These are phyloP conservation scores for Microbotryum saponariae DNA, from an alignment of 1,284 basidiomycete genomes.

Conservation along the genomic window DNA sequence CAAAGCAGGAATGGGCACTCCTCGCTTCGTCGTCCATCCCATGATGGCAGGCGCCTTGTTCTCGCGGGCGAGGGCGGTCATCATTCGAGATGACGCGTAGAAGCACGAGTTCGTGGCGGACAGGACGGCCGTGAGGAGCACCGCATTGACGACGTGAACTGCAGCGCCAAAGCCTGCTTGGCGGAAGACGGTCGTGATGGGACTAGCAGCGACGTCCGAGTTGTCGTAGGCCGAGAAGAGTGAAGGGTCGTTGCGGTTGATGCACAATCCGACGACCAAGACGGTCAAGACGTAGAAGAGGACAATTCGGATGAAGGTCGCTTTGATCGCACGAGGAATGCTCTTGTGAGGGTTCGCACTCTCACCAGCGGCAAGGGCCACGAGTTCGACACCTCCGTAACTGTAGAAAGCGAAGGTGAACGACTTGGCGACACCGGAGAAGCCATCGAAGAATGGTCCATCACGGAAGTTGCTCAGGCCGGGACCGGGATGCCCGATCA, in stretches of 20 bases:
- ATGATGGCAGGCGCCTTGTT: slow-evolving; percentile 10
- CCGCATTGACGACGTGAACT: slow-evolving; percentile 19
- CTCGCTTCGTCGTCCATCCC: slow-evolving; percentile 10
- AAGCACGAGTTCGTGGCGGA: slow-evolving; percentile 24
- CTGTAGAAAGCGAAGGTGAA: slow-evolving; percentile 50
- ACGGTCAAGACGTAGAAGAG: slow-evolving; percentile 45
- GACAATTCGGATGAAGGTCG: slow-evolving; percentile 44
- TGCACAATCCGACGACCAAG: slow-evolving; percentile 18
- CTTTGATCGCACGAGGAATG: slow-evolving; percentile 46
- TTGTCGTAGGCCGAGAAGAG: slow-evolving; percentile 17
- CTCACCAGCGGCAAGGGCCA: slow-evolving; percentile 61
- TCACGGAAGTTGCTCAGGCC: slow-evolving; percentile 51
- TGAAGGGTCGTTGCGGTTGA: slow-evolving; percentile 15
- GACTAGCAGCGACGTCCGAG: slow-evolving; percentile 11
- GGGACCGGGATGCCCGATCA: slow-evolving; percentile 52
- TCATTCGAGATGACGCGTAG: slow-evolving; percentile 18
- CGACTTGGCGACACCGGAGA: slow-evolving; percentile 50
- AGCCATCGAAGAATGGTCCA: slow-evolving; percentile 52
- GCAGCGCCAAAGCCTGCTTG: slow-evolving; percentile 19
- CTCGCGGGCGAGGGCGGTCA: slow-evolving; percentile 10
- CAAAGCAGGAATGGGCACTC: slow-evolving; percentile 15
- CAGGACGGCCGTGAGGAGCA: slow-evolving; percentile 12
- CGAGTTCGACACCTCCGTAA: slow-evolving; percentile 42
- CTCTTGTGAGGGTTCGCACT: slow-evolving; percentile 45
- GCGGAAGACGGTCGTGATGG: slow-evolving; percentile 19